phyloP scores from a whole-genome alignment of 2,329 filamentous ascomycete species.

The Phyllosticta citribraziliensis region DNA sequence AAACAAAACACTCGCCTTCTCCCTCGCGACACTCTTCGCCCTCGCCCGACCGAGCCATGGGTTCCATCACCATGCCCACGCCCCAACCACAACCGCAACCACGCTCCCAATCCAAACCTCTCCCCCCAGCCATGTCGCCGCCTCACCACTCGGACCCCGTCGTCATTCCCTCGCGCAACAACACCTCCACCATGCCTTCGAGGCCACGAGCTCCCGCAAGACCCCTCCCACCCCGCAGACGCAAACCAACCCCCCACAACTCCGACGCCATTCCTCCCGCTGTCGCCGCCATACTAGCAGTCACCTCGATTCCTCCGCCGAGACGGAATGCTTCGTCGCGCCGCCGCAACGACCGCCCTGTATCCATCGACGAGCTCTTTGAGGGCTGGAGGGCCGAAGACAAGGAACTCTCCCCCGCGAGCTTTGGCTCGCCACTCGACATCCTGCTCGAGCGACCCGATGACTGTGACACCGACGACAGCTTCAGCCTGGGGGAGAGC shows the following conservation, averaged over 20 bases:
- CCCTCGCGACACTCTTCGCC: neutral
- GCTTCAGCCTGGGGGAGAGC: constrained; percentile 27
- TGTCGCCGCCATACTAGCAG: constrained; percentile 48
- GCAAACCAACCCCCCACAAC: constrained; percentile 26
- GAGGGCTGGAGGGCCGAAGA: constrained; percentile 45
- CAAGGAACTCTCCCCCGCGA: constrained; percentile 26
- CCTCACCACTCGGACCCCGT: constrained; percentile 31
- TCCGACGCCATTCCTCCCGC: constrained; percentile 42
- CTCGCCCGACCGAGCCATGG: constrained; percentile 2
- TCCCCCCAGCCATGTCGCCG: constrained; percentile 15
- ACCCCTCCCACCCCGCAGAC: constrained; percentile 11
- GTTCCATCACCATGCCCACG: constrained; percentile 7
- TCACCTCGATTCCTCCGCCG: constrained; percentile 49
- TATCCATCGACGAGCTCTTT: constrained; percentile 49
- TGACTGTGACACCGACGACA: constrained; percentile 29
- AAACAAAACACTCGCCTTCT: neutral
- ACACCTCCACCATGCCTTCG: constrained; percentile 8
- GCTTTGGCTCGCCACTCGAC: constrained; percentile 41
- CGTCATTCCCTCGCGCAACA: constrained; percentile 30
- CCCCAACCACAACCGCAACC: neutral
- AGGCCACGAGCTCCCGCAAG: neutral
- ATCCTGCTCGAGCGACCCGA: constrained; percentile 47
- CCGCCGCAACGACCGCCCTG: constrained; percentile 29
- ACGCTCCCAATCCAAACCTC: neutral
- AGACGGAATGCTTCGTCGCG: constrained; percentile 21